Percentiles rank a stretch among this genome's conserved stretches.
Evolutionary conservation across 106 monocot species (phyloP).

Genomic region (Dactylorhiza incarnata): DNA sequence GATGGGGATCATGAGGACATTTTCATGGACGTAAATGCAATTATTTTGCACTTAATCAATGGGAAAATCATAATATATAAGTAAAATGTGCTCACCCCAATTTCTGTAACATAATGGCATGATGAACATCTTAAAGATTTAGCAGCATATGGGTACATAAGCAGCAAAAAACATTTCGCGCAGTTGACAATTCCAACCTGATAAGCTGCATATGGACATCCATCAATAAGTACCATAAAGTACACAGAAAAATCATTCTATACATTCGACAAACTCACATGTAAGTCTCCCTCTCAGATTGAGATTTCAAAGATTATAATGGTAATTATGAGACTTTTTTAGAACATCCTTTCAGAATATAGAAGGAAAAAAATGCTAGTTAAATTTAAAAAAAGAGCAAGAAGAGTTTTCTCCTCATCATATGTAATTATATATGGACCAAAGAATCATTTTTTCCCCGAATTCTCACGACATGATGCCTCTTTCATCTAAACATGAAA

Average conservation of each 20-base stretch:
- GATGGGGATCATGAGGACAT: background rate
- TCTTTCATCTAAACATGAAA: background rate
- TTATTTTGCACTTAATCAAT: background rate
- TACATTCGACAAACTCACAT: background rate
- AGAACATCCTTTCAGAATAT: background rate
- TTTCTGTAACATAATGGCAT: slow-evolving; percentile 62
- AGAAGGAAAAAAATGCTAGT: background rate
- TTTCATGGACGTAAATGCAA: background rate
- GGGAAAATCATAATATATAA: background rate
- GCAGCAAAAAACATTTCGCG: slow-evolving; percentile 40
- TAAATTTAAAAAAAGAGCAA: background rate
- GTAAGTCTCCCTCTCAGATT: background rate
- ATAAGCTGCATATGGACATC: slow-evolving; percentile 31
- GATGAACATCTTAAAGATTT: slow-evolving; percentile 56
- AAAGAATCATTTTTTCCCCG: no score
- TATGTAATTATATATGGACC: no score
- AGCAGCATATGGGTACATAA: slow-evolving; percentile 78
- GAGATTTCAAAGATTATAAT: background rate
- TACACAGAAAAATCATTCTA: background rate
- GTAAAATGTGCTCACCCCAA: slow-evolving; percentile 36
- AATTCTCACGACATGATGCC: no score
- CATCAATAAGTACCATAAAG: background rate
- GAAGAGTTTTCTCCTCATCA: no score
- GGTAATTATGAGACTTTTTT: background rate
- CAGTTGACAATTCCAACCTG: slow-evolving; percentile 71